Evolutionary conservation across 2,329 filamentous ascomycete genomes (phyloP).

Genomic region (Eutypella sp.): DNA sequence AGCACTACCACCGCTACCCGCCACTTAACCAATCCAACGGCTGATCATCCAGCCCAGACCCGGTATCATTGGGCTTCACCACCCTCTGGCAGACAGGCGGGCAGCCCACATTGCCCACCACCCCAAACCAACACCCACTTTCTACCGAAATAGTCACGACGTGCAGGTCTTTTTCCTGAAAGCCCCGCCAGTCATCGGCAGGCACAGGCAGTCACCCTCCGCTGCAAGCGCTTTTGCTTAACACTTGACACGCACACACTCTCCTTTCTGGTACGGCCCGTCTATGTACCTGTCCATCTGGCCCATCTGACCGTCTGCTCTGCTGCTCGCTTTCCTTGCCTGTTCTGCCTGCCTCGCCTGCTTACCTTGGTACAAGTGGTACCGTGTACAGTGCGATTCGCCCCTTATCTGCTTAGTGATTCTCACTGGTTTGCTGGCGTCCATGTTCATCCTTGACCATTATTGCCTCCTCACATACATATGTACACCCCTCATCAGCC

Average conservation of each 20-base stretch:
- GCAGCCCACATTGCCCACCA: background rate
- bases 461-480: background rate
- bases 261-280: too few relatives aligned
- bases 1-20: too few relatives aligned
- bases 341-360: too few relatives aligned
- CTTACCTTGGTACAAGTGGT: too few relatives aligned
- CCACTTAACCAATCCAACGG: background rate
- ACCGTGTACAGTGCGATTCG: too few relatives aligned
- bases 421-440: too few relatives aligned
- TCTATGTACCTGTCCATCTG: too few relatives aligned
- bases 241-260: too few relatives aligned
- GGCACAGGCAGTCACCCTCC: background rate
- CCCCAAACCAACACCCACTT: background rate
- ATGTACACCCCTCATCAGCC: slow-evolving; percentile 8
- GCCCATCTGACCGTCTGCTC: too few relatives aligned
- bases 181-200: background rate
- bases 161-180: background rate
- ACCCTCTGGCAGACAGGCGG: background rate
- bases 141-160: background rate
- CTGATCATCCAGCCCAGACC: background rate
- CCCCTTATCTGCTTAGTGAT: too few relatives aligned
- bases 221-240: background rate
- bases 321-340: too few relatives aligned
- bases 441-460: background rate
- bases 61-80: background rate